A percentile compares a stretch with the other conserved stretches of the same genome.
These are phyloP conservation scores for Drechslera avenae DNA, from an alignment of 2,329 filamentous ascomycete species.

Conservation along the genomic window DNA sequence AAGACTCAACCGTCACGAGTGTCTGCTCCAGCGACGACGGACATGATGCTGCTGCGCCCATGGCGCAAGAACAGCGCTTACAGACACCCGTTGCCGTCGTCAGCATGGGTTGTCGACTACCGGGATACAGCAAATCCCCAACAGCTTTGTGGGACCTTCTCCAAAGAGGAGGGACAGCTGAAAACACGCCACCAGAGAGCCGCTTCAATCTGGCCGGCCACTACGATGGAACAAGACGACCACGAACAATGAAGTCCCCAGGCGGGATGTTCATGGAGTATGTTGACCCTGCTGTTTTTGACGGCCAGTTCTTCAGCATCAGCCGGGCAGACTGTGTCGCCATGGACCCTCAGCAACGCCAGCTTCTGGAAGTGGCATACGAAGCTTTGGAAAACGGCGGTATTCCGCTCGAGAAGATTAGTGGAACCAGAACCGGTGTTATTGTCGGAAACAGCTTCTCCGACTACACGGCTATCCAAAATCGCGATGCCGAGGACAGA, in stretches of 20 bases:
- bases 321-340: background rate
- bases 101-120: too few species aligned
- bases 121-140: too few species aligned
- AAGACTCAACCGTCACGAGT: too few species aligned
- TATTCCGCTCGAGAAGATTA: too few species aligned
- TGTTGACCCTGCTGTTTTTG: background rate
- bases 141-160: too few species aligned
- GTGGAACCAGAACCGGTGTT: too few species aligned
- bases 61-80: too few species aligned
- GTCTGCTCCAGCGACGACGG: too few species aligned
- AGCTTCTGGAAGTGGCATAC: slow-evolving; percentile 29
- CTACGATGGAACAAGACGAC: slow-evolving; percentile 14
- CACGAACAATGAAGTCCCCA: slow-evolving; percentile 41
- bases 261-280: slow-evolving; percentile 25
- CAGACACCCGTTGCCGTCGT: too few species aligned
- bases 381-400: slow-evolving; percentile 44
- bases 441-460: background rate
- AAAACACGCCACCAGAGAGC: background rate
- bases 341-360: slow-evolving; percentile 31
- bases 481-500: slow-evolving; percentile 2
- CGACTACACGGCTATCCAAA: background rate
- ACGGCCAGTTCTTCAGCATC: background rate
- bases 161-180: background rate
- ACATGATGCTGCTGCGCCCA: too few species aligned
- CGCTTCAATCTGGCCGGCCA: slow-evolving; percentile 3